Evolutionary conservation across 768 basidiomycete genomes (phyloP), one percentile per base, ranked within the genome.

Genomic region (Russula lepida): DNA sequence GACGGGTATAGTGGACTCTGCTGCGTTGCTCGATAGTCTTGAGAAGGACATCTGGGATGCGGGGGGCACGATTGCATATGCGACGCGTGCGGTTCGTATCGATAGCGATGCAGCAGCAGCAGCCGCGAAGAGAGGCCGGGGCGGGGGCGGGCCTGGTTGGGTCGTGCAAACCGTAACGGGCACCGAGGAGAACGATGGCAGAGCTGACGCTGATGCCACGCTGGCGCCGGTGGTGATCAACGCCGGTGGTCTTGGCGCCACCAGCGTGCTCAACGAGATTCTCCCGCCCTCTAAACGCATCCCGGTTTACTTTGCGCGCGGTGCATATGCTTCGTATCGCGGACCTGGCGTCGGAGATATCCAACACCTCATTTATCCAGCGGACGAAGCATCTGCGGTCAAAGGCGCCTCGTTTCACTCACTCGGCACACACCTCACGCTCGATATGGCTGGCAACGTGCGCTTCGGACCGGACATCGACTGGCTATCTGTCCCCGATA

Each of bases 391-490:
- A 11, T 81, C 76, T 41, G 79, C 77, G 59, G 78, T 74, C 4
- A 80, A 86, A 54, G 79, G 57, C 27, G 51, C 60, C 54, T 64
- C 83, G 7, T 89, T 95, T 69, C 86, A 90, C 62, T 89, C 89
- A 3, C 78, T 98, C 7, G 95, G 97, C 3, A 95, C 93, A 12
- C 97, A 98, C 74, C 77, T 98, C 27, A 93, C 92, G 28, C 74
- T 98, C 46, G 92, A 94, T 71, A 69, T 98, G 63, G 80, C 86
- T 51, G 89, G 90, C 0, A 87, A 88, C 63, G 80, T 98, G 55
- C 82, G 84, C 32, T 98, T 98, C 72, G 95, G 95, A 0, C 95
- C 95, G 5, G 92, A 98, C 69, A 78, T 97, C 17, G 88, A 97
- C 70, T 92, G 90, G 88, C 77, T 97, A 66, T 76, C 79, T 2